A percentile compares a stretch with the other conserved stretches of the same genome.
These are phyloP conservation scores for Galium porrigens DNA, from an alignment of 305 asterid species.

Conservation along the genomic window DNA sequence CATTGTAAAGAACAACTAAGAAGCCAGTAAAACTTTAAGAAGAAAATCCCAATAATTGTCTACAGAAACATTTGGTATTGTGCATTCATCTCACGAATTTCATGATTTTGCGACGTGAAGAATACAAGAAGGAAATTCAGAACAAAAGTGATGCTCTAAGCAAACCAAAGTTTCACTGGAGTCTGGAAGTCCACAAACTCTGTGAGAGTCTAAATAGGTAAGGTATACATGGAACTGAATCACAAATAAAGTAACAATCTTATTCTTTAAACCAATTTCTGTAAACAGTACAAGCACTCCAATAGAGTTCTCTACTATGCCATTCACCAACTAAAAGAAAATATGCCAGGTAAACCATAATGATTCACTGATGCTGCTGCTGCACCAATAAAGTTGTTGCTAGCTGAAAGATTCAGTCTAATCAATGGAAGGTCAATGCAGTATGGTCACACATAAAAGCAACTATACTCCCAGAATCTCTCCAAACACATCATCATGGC, in stretches of 20 bases:
- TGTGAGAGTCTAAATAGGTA: background rate
- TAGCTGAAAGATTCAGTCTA: background rate
- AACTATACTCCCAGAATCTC: background rate
- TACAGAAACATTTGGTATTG: background rate
- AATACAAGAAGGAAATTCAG: background rate
- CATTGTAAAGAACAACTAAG: background rate
- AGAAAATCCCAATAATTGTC: background rate
- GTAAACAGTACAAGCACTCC: background rate
- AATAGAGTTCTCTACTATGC: background rate
- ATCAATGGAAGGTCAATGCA: background rate
- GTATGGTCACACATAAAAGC: background rate
- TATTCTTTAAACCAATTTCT: background rate
- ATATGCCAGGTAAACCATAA: background rate
- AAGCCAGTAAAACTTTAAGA: background rate
- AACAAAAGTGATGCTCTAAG: background rate
- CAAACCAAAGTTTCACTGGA: too few relatives aligned
- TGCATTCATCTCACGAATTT: background rate
- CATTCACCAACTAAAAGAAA: background rate
- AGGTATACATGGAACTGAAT: background rate
- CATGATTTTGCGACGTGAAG: background rate
- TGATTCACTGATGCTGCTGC: background rate
- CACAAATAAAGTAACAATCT: background rate
- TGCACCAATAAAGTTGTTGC: too few relatives aligned
- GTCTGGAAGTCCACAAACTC: background rate
- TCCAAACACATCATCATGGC: too few relatives aligned